A percentile compares a stretch with the other conserved stretches of the same genome.
These are phyloP conservation scores for Thalassiosira exigua DNA, from an alignment of 352 stramenopile species.

Conservation along the genomic window DNA sequence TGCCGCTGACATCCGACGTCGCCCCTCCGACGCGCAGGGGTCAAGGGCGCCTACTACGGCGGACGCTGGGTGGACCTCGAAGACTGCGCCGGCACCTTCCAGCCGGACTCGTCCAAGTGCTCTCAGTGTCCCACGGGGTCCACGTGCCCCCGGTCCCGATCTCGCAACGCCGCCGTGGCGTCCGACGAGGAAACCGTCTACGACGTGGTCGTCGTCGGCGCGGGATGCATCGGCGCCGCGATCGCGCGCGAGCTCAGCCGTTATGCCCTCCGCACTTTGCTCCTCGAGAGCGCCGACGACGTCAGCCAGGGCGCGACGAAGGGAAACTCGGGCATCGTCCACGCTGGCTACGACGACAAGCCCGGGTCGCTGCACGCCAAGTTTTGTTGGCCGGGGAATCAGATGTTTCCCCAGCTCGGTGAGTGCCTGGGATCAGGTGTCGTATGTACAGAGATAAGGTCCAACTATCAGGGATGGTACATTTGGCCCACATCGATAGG, in stretches of 20 bases:
- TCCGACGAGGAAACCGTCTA: constrained; percentile 52
- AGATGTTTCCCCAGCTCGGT: constrained; percentile 78
- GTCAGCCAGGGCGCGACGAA: constrained; percentile 80
- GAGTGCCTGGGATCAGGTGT: too few species aligned
- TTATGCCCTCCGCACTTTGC: constrained; percentile 62
- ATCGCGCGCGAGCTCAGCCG: constrained; percentile 74
- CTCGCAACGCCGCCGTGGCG: constrained; percentile 35
- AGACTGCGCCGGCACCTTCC: constrained; percentile 69
- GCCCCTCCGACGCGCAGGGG: constrained; percentile 16
- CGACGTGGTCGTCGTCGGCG: constrained; percentile 73
- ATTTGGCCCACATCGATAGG: too few species aligned
- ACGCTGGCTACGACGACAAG: constrained; percentile 82
- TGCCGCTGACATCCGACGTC: not conserved
- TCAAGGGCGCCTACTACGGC: constrained; percentile 78
- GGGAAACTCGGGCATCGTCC: constrained; percentile 81
- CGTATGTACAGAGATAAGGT: too few species aligned
- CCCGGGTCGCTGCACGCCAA: constrained; percentile 72
- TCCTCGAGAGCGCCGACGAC: constrained; percentile 79
- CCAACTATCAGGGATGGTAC: too few species aligned
- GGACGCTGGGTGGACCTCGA: constrained; percentile 80
- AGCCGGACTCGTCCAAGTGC: constrained; percentile 47
- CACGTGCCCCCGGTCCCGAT: constrained; percentile 62
- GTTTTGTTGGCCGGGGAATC: constrained; percentile 81
- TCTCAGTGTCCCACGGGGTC: constrained; percentile 39
- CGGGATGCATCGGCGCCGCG: constrained; percentile 73